Conservation (phyloP, 768 basidiomycete genomes). For the Tremella yokohamensis region DNA sequence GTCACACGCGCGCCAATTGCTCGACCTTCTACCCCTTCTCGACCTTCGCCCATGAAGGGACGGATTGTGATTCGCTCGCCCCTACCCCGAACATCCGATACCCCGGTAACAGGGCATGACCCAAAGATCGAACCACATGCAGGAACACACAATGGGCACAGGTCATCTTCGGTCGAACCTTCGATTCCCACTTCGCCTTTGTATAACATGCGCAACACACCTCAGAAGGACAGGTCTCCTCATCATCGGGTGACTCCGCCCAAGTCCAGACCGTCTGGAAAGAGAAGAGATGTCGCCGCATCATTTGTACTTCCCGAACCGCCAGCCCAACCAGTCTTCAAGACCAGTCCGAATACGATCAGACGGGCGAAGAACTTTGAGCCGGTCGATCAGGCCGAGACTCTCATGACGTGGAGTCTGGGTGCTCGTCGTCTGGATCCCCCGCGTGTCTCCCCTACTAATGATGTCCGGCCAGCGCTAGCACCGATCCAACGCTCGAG, state of each 20-base stretch:
- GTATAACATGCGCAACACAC: background rate
- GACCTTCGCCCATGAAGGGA: too few species aligned
- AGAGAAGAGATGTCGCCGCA: constrained; percentile 14
- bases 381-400: constrained; percentile 32
- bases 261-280: constrained; percentile 10
- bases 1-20: too few species aligned
- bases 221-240: background rate
- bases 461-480: background rate
- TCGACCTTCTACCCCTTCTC: too few species aligned
- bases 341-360: background rate
- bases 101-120: too few species aligned
- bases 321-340: constrained; percentile 20
- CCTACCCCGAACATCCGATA: too few species aligned
- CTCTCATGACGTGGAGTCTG: constrained; percentile 37
- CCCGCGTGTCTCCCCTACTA: background rate
- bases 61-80: too few species aligned
- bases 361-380: constrained; percentile 11
- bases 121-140: too few species aligned
- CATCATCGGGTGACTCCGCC: constrained; percentile 34
- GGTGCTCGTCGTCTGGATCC: constrained; percentile 3
- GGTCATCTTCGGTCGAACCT: background rate
- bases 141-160: background rate
- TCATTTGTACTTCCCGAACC: constrained; percentile 25
- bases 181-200: background rate
- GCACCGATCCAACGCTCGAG: background rate